Evolutionary conservation across 345 rosid genomes (phyloP), one percentile per base, ranked within the genome.

Genomic region (Rhodamnia rubescens): DNA sequence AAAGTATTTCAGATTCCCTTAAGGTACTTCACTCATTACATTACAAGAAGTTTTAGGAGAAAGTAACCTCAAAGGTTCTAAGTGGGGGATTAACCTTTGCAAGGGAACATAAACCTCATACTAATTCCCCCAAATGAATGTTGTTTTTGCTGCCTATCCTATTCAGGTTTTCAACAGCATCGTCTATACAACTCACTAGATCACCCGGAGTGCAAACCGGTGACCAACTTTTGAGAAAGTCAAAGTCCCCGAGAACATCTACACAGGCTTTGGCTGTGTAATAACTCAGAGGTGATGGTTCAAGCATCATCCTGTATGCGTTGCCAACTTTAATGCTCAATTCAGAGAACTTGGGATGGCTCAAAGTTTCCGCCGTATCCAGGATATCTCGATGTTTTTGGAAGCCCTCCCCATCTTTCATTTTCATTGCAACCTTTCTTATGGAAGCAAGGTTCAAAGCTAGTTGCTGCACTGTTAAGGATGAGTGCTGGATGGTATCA

Each of bases 141-240:
- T n/a, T 85, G 53, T 14, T 18, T 47, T 82, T 53, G 44, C 83
- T 49, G 59, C 84, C 44, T 21, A 32, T 29, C 44, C 78, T 84
- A 74, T 89, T 58, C 15, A 88, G 88, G 86, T 89, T 85, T 59
- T 86, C 64, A 18, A 83, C 13, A 61, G 85, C 83, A 88, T 74
- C 49, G 86, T 94, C 93, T 75, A 92, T 90, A 84, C 90, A 87
- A 42, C 91, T 89, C 87, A 94, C 88, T 83, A 96, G 92, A 86
- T 93, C 96, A 42, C 90, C 88, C 44, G 94, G 90, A 83, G 89
- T 89, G 69, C 90, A 80, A 81, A 94, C 87, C 32, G 85, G 90
- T 69, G 88, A 69, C 87, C 87, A 74, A 12, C 36, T 40, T 22
- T 59, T 57, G 36, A 36, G 40, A 57, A 57, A 55, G 69, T 87